These are phyloP conservation scores for Botrytis sinoallii DNA, from an alignment of 2,329 filamentous ascomycete genomes.

Conservation along the genomic window DNA sequence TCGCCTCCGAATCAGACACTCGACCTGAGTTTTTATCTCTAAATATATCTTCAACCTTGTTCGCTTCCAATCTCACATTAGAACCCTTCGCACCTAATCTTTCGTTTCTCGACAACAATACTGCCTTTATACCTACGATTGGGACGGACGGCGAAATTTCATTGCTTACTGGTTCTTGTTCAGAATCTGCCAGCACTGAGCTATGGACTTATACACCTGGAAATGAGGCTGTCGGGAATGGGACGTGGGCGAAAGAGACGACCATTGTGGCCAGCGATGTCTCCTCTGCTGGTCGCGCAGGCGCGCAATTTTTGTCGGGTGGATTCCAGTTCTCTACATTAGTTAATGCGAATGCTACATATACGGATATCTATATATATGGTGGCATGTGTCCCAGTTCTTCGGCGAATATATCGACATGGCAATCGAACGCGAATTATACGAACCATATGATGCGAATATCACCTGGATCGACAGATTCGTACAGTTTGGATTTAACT, in stretches of 20 bases:
- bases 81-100: constrained; percentile 54
- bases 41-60: constrained; percentile 59
- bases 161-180: constrained; percentile 73
- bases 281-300: constrained; percentile 40
- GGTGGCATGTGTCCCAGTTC: constrained; percentile 80
- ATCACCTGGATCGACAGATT: constrained; percentile 41
- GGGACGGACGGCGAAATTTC: constrained; percentile 66
- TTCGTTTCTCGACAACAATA: constrained; percentile 59
- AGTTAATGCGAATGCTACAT: constrained; percentile 32
- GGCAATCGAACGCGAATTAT: constrained; percentile 71
- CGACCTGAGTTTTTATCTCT: constrained; percentile 56
- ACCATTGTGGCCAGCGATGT: constrained; percentile 38
- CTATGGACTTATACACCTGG: constrained; percentile 67
- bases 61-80: constrained; percentile 45
- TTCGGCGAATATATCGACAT: constrained; percentile 46
- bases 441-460: constrained; percentile 75
- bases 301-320: constrained; percentile 55
- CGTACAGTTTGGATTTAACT: constrained; percentile 47
- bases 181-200: constrained; percentile 48
- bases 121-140: constrained; percentile 65
- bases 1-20: constrained; percentile 38
- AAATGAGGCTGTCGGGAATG: constrained; percentile 45
- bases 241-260: constrained; percentile 52
- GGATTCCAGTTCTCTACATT: constrained; percentile 39
- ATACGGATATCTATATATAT: constrained; percentile 50